Conservation (phyloP, 768 basidiomycete genomes). For the Favolaschia claudopus region DNA sequence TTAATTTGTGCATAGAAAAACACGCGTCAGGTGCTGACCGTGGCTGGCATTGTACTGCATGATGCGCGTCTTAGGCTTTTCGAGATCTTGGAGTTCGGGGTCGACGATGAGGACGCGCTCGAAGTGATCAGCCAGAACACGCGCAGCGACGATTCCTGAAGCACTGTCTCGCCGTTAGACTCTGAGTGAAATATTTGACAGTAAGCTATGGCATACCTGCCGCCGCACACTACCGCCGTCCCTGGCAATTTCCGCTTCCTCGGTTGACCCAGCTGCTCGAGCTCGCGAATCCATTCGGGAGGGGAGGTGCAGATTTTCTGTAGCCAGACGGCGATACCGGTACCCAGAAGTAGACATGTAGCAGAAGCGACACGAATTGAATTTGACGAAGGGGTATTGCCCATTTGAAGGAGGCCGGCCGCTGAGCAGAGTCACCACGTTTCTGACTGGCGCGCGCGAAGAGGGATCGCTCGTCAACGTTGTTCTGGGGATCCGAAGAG, state of each 20-base stretch:
- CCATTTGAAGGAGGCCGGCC: no score
- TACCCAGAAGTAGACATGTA: no score
- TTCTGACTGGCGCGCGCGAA: no score
- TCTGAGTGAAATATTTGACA: no score
- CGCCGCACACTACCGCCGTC: slow-evolving; percentile 35
- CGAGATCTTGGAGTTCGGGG: slow-evolving; percentile 27
- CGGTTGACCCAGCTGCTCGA: slow-evolving; percentile 12
- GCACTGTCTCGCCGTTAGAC: no score
- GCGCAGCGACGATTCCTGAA: slow-evolving; percentile 35
- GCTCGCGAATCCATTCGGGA: slow-evolving; percentile 7
- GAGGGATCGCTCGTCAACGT: no score
- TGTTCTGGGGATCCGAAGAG: no score
- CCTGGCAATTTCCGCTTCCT: slow-evolving; percentile 8
- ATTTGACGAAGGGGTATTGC: no score
- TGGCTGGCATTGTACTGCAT: slow-evolving; percentile 29
- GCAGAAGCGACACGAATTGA: no score
- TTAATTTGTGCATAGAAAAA: background rate
- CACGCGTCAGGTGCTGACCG: slow-evolving; percentile 5
- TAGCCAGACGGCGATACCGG: slow-evolving; percentile 13
- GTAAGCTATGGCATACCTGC: slow-evolving; percentile 26
- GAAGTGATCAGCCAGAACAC: slow-evolving; percentile 37
- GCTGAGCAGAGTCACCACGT: no score
- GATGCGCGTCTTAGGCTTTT: slow-evolving; percentile 22
- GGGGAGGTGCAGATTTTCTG: slow-evolving; percentile 10
- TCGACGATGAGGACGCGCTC: slow-evolving; percentile 37